phyloP scores from a whole-genome alignment of 371 early-diverging fungal genomes.

The Mucor mucedo region DNA sequence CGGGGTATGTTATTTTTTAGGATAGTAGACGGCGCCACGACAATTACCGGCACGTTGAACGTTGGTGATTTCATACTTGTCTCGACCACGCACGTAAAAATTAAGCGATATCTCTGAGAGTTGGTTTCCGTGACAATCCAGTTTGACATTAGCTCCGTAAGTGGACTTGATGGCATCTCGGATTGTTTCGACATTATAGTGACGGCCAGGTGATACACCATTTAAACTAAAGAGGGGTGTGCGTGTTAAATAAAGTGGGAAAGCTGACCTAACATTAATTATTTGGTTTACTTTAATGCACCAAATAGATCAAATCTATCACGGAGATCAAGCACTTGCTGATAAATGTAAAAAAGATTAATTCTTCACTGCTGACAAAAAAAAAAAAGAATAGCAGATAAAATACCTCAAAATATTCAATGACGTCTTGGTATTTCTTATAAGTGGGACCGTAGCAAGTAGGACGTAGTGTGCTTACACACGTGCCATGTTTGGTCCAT shows the following conservation, averaged over 20 bases:
- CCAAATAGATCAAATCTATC: slow-evolving; percentile 51
- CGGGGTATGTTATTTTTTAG: slow-evolving; percentile 35
- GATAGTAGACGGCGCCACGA: slow-evolving; percentile 42
- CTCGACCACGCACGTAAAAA: slow-evolving; percentile 50
- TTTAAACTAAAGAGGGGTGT: slow-evolving; percentile 29
- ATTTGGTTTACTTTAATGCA: slow-evolving; percentile 40
- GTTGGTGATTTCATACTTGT: slow-evolving; percentile 41
- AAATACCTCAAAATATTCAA: slow-evolving; percentile 52
- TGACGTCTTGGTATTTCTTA: slow-evolving; percentile 47
- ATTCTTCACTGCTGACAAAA: too few species aligned
- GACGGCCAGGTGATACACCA: slow-evolving; percentile 49
- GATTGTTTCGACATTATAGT: slow-evolving; percentile 39
- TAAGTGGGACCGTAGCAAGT: slow-evolving; percentile 45
- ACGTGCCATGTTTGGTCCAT: slow-evolving; percentile 64
- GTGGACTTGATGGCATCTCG: slow-evolving; percentile 35
- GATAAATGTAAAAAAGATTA: not conserved
- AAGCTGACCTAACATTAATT: too few species aligned
- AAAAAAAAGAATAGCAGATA: not conserved
- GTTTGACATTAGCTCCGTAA: slow-evolving; percentile 34
- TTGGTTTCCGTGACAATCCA: slow-evolving; percentile 37
- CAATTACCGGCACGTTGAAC: slow-evolving; percentile 37
- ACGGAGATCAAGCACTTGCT: slow-evolving; percentile 48
- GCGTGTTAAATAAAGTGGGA: too few species aligned
- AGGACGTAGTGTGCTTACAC: slow-evolving; percentile 54
- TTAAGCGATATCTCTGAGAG: slow-evolving; percentile 43